Evolutionary conservation across 192 early-diverging fungal genomes (phyloP).

Genomic region (Entomortierella chlamydospora): DNA sequence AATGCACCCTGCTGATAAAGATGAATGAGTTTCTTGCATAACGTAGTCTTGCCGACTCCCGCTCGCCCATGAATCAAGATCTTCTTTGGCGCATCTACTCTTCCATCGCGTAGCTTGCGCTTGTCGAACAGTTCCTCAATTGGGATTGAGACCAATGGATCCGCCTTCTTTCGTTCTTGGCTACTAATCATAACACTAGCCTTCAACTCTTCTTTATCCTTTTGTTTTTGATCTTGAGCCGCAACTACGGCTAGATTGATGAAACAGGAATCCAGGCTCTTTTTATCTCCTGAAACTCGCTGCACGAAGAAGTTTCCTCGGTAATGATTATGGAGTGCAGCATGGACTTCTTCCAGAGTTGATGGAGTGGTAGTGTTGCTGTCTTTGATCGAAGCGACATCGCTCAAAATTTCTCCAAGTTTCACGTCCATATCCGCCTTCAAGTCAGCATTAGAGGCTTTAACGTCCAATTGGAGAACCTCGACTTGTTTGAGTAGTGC

Average conservation of each 20-base stretch:
- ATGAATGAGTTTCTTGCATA: constrained; percentile 28
- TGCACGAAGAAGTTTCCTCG: constrained; percentile 4
- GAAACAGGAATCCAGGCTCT: constrained; percentile 7
- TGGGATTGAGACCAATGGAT: constrained; percentile 12
- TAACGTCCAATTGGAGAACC: too few species aligned
- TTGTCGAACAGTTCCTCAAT: constrained; percentile 14
- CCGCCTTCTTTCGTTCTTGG: background rate
- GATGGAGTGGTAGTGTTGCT: too few species aligned
- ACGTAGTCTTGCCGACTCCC: constrained; percentile 30
- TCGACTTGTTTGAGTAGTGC: too few species aligned
- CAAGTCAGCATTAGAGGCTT: too few species aligned
- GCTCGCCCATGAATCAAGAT: constrained; percentile 31
- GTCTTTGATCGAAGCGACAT: too few species aligned
- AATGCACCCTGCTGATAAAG: constrained; percentile 4
- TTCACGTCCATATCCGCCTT: too few species aligned
- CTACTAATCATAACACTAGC: constrained; percentile 15
- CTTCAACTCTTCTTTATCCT: constrained; percentile 17
- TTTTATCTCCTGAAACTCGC: constrained; percentile 15
- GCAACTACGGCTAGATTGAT: constrained; percentile 29
- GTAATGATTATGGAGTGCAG: background rate
- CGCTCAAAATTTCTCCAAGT: too few species aligned
- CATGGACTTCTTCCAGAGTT: too few species aligned
- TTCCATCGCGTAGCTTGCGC: constrained; percentile 23
- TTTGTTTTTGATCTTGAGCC: constrained; percentile 12
- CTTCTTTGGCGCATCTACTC: constrained; percentile 1